These are phyloP conservation scores for Yarrowia sp. DNA, from an alignment of 805 yeast genomes.

Conservation along the genomic window DNA sequence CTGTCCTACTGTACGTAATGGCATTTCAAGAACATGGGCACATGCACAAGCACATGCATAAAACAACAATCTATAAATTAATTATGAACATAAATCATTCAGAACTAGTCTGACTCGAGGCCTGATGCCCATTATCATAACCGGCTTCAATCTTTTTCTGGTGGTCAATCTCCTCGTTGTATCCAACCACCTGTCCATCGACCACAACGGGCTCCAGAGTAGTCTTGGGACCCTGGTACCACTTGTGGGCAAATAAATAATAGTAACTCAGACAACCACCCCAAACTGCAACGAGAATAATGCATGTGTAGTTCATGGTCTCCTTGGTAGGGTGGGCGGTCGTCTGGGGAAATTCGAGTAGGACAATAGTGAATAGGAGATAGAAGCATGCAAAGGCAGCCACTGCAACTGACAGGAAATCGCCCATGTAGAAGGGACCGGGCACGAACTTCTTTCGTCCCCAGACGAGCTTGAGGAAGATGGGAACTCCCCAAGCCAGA, in stretches of 20 bases:
- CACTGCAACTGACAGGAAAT: slow-evolving; percentile 43
- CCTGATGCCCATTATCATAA: not conserved
- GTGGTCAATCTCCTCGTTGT: slow-evolving; percentile 13
- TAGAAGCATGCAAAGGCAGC: slow-evolving; percentile 49
- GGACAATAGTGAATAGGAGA: slow-evolving; percentile 50
- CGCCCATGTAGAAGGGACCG: slow-evolving; percentile 66
- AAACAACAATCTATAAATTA: not conserved
- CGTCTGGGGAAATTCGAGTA: slow-evolving; percentile 57
- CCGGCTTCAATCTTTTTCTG: slow-evolving; percentile 8
- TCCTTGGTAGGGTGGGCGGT: slow-evolving; percentile 37
- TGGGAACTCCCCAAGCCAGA: slow-evolving; percentile 61
- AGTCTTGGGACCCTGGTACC: slow-evolving; percentile 54
- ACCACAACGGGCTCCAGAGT: slow-evolving; percentile 29
- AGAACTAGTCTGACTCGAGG: not conserved
- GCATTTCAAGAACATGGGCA: no score
- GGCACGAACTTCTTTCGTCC: slow-evolving; percentile 53
- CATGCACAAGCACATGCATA: no score
- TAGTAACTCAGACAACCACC: slow-evolving; percentile 51
- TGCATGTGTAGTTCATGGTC: slow-evolving; percentile 68
- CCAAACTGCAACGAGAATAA: slow-evolving; percentile 61
- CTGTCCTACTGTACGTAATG: not conserved
- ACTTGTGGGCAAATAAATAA: slow-evolving; percentile 49
- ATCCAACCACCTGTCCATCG: slow-evolving; percentile 13
- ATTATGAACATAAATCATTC: not conserved
- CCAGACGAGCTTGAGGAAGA: slow-evolving; percentile 48